These are phyloP conservation scores for Cryphonectria carpinicola DNA, from an alignment of 2,329 filamentous ascomycete species.

Conservation along the genomic window DNA sequence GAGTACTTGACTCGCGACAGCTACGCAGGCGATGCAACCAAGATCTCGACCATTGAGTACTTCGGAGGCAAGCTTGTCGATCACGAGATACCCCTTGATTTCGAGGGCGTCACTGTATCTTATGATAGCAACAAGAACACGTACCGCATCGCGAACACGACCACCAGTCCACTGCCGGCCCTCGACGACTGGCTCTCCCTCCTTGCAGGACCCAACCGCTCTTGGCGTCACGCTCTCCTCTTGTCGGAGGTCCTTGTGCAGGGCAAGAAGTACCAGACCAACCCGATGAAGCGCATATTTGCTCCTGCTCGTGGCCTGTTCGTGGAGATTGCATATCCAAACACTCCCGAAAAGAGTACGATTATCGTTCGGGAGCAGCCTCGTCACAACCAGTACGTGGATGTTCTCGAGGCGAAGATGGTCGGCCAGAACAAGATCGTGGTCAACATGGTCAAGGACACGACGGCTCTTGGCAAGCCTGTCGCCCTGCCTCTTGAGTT, in stretches of 20 bases:
- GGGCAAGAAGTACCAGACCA: constrained; percentile 95
- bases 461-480: constrained; percentile 80
- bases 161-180: constrained; percentile 75
- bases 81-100: constrained; percentile 70
- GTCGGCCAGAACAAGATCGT: constrained; percentile 77
- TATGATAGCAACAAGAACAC: constrained; percentile 79
- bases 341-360: constrained; percentile 79
- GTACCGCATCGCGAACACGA: constrained; percentile 79
- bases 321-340: constrained; percentile 83
- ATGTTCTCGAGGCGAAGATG: constrained; percentile 85
- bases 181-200: constrained; percentile 85
- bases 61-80: constrained; percentile 88
- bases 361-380: constrained; percentile 89
- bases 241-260: constrained; percentile 93
- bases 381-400: constrained; percentile 81
- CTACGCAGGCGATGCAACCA: constrained; percentile 72
- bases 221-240: constrained; percentile 94
- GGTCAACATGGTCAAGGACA: constrained; percentile 90
- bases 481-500: constrained; percentile 86
- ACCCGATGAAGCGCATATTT: constrained; percentile 91
- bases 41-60: constrained; percentile 88
- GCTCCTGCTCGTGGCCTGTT: constrained; percentile 83
- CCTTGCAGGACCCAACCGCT: constrained; percentile 82
- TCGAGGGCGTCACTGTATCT: constrained; percentile 84
- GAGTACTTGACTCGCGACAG: constrained; percentile 76